Percentiles rank a stretch among this genome's conserved stretches.
phyloP scores from a whole-genome alignment of 2,329 filamentous ascomycete species.

The Teratosphaeriaceae sp. region DNA sequence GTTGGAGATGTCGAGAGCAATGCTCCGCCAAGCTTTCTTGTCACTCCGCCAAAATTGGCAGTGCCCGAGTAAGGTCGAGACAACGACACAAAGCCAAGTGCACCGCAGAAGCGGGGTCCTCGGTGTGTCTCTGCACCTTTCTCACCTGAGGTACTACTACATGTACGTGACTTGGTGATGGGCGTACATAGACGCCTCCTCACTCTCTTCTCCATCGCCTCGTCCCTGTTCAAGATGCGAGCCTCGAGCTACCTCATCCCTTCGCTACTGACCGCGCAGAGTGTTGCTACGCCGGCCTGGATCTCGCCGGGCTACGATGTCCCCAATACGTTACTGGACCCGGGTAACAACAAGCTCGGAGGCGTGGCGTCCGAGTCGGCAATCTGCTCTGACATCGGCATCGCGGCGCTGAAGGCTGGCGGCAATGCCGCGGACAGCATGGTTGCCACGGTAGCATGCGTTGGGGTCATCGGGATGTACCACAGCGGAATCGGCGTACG shows the following conservation, averaged over 20 bases:
- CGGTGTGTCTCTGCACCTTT: too few relatives aligned
- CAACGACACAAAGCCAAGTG: too few relatives aligned
- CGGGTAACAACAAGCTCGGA: slow-evolving; percentile 29
- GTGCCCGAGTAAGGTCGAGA: too few relatives aligned
- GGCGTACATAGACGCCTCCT: not conserved
- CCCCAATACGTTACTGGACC: slow-evolving; percentile 12
- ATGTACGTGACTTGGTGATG: too few relatives aligned
- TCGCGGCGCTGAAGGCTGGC: slow-evolving; percentile 37
- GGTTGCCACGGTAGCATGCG: slow-evolving; percentile 42
- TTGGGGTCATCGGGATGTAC: slow-evolving; percentile 44
- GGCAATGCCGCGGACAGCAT: slow-evolving; percentile 48
- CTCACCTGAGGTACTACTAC: too few relatives aligned
- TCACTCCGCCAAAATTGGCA: too few relatives aligned
- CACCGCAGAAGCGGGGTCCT: too few relatives aligned
- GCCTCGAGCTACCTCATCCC: slow-evolving; percentile 10
- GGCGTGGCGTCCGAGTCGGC: slow-evolving; percentile 42
- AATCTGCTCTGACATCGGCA: slow-evolving; percentile 42
- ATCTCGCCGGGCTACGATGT: slow-evolving; percentile 8
- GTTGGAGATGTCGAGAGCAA: too few relatives aligned
- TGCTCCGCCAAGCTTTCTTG: too few relatives aligned
- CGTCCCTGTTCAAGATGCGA: slow-evolving; percentile 11
- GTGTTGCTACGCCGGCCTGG: slow-evolving; percentile 12
- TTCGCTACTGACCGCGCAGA: slow-evolving; percentile 14
- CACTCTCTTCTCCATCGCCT: not conserved
- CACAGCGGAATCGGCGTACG: slow-evolving; percentile 13